Evolutionary conservation across 805 yeast genomes (phyloP), one percentile per base, ranked within the genome.

Genomic region (Lipomyces orientalis): DNA sequence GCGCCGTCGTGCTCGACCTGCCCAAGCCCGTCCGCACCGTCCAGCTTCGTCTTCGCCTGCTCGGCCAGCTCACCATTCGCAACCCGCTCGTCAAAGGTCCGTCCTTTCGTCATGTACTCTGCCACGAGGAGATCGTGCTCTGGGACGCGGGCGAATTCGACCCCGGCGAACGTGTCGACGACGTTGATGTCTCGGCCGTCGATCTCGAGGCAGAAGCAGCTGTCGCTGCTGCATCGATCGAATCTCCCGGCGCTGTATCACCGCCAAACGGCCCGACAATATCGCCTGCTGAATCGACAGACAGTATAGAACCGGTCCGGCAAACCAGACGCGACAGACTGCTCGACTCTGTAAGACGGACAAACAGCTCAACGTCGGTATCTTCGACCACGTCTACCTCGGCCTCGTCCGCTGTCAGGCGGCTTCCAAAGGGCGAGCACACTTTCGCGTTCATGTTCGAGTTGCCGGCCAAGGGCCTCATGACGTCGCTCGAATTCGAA

Each of bases 371-470:
- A 6, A 5, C 16, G 5, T 19, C 51, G 29, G 33, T 31, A 35
- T 1, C 49, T 7, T n/a, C 31, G 12, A 19, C 49, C 12, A 16
- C 59, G 16, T 25, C 43, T 2, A 10, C 33, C 16, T n/a, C 46
- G 16, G 19, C 58, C 22, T 16, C 58, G 2, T 16, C 19, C 19
- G 9, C 37, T 16, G 10, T 8, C 59, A 37, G 29, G 25, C 34
- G 66, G 29, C 64, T 69, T 6, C 64, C 72, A 16, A 71, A 73
- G 74, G 97, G 97, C 54, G 94, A 90, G 75, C 97, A 93, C 78
- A 80, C 91, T 46, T 93, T 93, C 76, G 97, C 97, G 25, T 93
- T 93, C 75, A 86, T 89, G 59, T 90, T 93, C 55, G 88, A 86
- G 72, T 82, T 93, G n/a, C 97, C 97, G 0, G 84, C 83, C 72